Conservation (phyloP, 148 eudicot genomes). For the Rhododendron ovatum region DNA sequence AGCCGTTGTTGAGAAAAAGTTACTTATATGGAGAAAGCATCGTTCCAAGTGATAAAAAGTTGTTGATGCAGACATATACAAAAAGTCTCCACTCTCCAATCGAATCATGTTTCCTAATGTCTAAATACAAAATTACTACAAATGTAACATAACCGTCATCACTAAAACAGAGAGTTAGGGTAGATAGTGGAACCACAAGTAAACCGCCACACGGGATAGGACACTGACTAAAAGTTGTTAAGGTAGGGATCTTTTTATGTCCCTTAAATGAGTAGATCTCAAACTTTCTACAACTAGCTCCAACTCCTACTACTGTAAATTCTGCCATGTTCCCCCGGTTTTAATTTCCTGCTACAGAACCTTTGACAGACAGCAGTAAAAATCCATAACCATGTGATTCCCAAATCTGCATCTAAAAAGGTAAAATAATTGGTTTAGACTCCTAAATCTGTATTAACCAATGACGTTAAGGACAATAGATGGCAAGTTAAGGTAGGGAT, state of each 20-base stretch:
- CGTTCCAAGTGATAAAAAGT: background rate
- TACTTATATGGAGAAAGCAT: background rate
- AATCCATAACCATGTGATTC: background rate
- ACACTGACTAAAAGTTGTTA: background rate
- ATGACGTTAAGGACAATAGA: background rate
- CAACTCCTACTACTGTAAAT: background rate
- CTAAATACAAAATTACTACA: background rate
- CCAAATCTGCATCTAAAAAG: background rate
- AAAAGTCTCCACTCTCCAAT: background rate
- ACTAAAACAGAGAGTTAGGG: background rate
- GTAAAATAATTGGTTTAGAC: conserved; percentile 3
- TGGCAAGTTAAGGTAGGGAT: background rate
- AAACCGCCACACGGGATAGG: background rate
- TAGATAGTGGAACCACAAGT: background rate
- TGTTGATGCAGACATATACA: background rate
- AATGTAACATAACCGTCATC: background rate
- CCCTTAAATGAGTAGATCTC: background rate
- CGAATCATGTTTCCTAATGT: background rate
- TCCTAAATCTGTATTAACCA: background rate
- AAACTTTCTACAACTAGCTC: background rate
- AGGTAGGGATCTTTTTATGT: background rate
- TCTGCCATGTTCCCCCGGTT: background rate
- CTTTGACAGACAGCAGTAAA: background rate
- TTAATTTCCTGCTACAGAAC: background rate
- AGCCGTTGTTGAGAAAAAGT: background rate